phyloP scores from a whole-genome alignment of 768 basidiomycete genomes.

The Hericium rajendrae region DNA sequence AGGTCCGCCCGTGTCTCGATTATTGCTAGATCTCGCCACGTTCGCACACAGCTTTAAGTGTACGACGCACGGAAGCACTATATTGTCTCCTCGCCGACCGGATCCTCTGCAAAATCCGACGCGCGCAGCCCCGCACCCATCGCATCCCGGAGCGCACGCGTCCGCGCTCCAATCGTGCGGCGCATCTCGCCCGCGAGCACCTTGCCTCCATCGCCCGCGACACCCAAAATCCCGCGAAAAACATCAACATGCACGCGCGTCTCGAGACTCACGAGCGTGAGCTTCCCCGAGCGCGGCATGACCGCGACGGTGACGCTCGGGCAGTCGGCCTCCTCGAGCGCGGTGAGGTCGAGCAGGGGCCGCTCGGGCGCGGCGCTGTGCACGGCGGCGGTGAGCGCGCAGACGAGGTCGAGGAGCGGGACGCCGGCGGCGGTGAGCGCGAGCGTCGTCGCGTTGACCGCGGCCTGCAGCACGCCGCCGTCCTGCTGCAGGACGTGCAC shows the following conservation, averaged over 20 bases:
- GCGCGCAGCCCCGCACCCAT: slow-evolving; percentile 39
- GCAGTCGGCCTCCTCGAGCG: slow-evolving; percentile 83
- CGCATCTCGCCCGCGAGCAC: slow-evolving; percentile 84
- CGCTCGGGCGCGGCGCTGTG: slow-evolving; percentile 55
- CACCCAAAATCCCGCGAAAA: slow-evolving; percentile 79
- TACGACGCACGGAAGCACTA: too few relatives aligned
- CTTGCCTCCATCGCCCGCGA: slow-evolving; percentile 69
- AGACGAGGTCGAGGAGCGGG: slow-evolving; percentile 83
- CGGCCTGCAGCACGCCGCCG: slow-evolving; percentile 82
- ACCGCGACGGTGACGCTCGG: slow-evolving; percentile 85
- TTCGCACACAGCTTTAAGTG: too few relatives aligned
- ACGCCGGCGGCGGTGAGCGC: slow-evolving; percentile 88
- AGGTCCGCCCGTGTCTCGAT: too few relatives aligned
- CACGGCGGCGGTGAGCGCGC: slow-evolving; percentile 81
- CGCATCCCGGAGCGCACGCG: slow-evolving; percentile 49
- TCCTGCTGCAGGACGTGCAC: slow-evolving; percentile 92
- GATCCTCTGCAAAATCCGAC: slow-evolving; percentile 10
- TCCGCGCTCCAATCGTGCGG: slow-evolving; percentile 52
- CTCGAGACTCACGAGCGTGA: slow-evolving; percentile 88
- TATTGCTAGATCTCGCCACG: too few relatives aligned
- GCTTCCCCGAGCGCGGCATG: slow-evolving; percentile 77
- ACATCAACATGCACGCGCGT: slow-evolving; percentile 88
- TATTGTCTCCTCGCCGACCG: slow-evolving; percentile 5
- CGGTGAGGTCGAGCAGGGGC: slow-evolving; percentile 71
- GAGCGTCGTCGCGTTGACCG: slow-evolving; percentile 91